Base-by-base conservation (phyloP, 768 basidiomycete species). In the Mycena indigotica region DNA sequence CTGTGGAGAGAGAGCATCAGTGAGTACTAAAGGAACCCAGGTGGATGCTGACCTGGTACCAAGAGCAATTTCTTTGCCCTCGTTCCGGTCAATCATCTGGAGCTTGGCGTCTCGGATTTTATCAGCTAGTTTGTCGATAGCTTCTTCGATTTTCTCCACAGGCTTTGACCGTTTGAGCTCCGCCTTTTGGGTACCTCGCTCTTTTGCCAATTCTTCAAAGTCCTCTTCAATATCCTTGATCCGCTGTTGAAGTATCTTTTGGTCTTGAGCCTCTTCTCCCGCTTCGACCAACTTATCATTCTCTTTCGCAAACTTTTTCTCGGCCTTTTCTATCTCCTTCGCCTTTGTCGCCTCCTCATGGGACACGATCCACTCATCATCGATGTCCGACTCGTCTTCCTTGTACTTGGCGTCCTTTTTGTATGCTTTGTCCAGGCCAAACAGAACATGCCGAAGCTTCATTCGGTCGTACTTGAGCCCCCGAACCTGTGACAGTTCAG, bases 251-350 rank as follows among this genome's bases (percentile, higher is more conserved):
- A 98, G 75, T 23, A 85, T 84, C 3, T 81, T 81, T 19, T 87
- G 80, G 4, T 81, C 75, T 62, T 84, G 80, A 35, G 80, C 71
- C 40, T 80, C 72, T 70, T 87, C 80, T 23, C 84, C 88, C 23
- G 91, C 91, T 61, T 87, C 91, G 21, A 73, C 79, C 17, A 88
- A 78, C 71, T 92, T 93, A 74, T 95, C 88, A 68, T 97, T 95
- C 16, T 97, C 95, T 73, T 89, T 93, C n/a, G 84, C 81, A 66
- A 94, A 97, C 71, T 95, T 98, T 80, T 95, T 98, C 75, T 92
- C 86, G 5, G 80, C 86, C 68, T 91, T 93, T 69, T 98, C 95
- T 4, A 94, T 78, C 62, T 95, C 93, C 68, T 89, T 93, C 55
- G 80, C 82, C 71, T 87, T 87, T 65, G 88, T 68, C 13, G 83